Evolutionary conservation across 75 land plant species (phyloP), one percentile per base, ranked within the genome.

Genomic region (Pseudotsuga menziesii): DNA sequence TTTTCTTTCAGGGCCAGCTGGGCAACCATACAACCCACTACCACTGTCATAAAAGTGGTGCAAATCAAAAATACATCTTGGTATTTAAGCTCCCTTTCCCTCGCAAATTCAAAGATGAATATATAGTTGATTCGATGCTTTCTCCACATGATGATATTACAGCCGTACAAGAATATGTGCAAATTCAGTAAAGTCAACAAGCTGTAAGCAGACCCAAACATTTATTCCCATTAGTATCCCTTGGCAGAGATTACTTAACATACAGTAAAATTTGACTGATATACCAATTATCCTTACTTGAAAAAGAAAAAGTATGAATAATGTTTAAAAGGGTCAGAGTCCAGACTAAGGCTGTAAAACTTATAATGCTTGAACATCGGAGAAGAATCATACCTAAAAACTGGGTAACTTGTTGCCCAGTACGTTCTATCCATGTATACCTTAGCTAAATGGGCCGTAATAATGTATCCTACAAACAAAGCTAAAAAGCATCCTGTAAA

Each of bases 121-220:
- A 88, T 83, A 77, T 94, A 88, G 81, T 97, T 97, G 60, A 97
- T 92, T 26, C 98, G 83, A 4, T 82, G 76, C 61, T 84, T 91
- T 79, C 91, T 81, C 99, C 99, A 97, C 63, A 84, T 58, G 69
- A 89, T 85, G 58, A 97, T 90, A 82, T 97, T 97, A 89, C 95
- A 94, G 11, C 99, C 99, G 82, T 97, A 94, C 54, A 94, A 78
- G 76, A 92, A 94, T 80, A 97, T 80, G 69, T 97, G 99, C 56
- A 97, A 77, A 61, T 91, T 84, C 78, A 97, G 20, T 22, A 97
- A 83, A 76, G 88, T 83, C 74, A 94, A 78, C 92, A 94, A 87
- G 82, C 99, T 94, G 95, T 39, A 13, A 25, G 16, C n/a, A 48
- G 19, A 61, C 25, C 22, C 9, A 17, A n/a, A 61, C 25, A 61